Base-by-base conservation (phyloP, 306 rosid genomes). In the Quercus berberidifolia region DNA sequence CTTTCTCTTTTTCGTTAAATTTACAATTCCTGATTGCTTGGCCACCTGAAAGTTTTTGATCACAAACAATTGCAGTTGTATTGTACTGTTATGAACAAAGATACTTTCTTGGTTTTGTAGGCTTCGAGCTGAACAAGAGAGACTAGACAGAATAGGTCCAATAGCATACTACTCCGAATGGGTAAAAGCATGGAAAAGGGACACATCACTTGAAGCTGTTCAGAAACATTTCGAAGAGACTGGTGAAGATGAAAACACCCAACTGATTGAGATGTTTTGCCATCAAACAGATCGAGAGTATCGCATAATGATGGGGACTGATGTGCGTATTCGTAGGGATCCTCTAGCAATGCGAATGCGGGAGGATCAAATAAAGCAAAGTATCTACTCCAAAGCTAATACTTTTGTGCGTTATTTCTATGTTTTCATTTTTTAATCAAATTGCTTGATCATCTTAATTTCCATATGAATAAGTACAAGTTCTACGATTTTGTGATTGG, bases 291-390 rank as follows among this genome's bases (percentile, higher is more conserved):
- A 89, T 69, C 77, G 88, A 74, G 99, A 95, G 90, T 95, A 89
- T 79, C 98, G 98, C 63, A 79, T 95, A 73, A 95, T 95, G 99
- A 95, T 95, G 98, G 99, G 99, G 69, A 95, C 99, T 72, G 99
- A 95, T 89, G 33, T 74, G 74, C 96, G 99, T 63, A 88, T 95
- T 70, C 84, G 14, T 7, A 88, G 99, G 88, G 99, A 93, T 78
- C 99, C 99, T 80, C 87, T 91, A 79, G 98, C 99, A 49, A 95
- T 95, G 99, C 88, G 94, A 71, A 89, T 95, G 99, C 80, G 74
- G 65, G 99, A 93, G 78, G 99, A 95, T 76, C 98, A 87, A 80
- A 95, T 95, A 81, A 95, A 93, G 93, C 96, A 95, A 95, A 95
- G 99, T 95, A 90, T 51, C 56, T 67, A 80, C 85, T 84, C 78